A percentile compares a stretch with the other conserved stretches of the same genome.
These are phyloP conservation scores for Russula earlei DNA, from an alignment of 768 basidiomycete genomes.

Conservation along the genomic window DNA sequence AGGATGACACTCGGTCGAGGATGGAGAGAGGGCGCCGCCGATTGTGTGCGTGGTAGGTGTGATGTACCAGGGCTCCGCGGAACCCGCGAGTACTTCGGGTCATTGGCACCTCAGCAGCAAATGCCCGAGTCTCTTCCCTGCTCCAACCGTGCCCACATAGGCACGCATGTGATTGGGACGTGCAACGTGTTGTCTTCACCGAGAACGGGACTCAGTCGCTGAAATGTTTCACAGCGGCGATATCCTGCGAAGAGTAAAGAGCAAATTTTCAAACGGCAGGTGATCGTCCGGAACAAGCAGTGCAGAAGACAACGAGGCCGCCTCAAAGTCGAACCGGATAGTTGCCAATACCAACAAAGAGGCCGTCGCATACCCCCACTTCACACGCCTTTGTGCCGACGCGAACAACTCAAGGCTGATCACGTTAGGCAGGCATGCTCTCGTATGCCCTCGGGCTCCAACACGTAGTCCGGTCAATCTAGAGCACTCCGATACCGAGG, in stretches of 20 bases:
- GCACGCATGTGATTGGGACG: not conserved
- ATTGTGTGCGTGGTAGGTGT: not conserved
- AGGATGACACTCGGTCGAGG: not conserved
- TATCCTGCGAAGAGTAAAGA: not conserved
- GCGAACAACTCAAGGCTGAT: not conserved
- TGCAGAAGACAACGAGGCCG: not conserved
- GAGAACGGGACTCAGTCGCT: not conserved
- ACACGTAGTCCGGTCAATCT: not conserved
- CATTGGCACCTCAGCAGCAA: not conserved
- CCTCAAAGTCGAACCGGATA: not conserved
- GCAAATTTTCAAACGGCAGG: not conserved
- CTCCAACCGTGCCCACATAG: not conserved
- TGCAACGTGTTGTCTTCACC: not conserved
- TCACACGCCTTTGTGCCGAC: not conserved
- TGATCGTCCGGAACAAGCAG: not conserved
- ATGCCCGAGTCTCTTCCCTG: not conserved
- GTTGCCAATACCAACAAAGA: not conserved
- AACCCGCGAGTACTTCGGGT: not conserved
- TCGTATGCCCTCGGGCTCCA: not conserved
- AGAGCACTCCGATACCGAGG: not conserved
- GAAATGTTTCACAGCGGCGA: not conserved
- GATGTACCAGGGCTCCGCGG: not conserved
- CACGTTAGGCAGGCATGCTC: not conserved
- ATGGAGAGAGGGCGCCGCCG: not conserved
- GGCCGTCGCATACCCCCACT: not conserved